phyloP scores from a whole-genome alignment of 139 green algal species.

The Chlorella ohadii region DNA sequence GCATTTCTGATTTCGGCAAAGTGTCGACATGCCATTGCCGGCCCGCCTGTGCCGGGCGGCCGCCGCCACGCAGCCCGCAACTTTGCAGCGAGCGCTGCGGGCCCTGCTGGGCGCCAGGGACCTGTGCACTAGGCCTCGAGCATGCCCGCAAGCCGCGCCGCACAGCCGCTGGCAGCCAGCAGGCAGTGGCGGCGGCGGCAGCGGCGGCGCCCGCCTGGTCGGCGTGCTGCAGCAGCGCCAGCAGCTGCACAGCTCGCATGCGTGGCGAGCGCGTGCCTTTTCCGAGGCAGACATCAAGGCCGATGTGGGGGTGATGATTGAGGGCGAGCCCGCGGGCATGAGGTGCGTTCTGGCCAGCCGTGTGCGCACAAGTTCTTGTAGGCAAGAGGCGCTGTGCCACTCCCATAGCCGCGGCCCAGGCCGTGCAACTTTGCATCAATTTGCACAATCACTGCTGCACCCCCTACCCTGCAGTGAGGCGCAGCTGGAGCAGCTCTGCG shows the following conservation, averaged over 20 bases:
- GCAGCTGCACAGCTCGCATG: neutral
- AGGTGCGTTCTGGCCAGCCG: constrained; percentile 3
- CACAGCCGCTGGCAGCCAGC: neutral
- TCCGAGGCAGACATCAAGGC: constrained; percentile 28
- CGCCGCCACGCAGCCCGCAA: neutral
- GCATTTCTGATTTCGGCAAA: too few species aligned
- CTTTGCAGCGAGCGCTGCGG: neutral
- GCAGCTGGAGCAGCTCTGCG: constrained; percentile 49
- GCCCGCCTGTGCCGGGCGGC: neutral
- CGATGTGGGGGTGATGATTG: constrained; percentile 63
- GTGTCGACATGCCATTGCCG: neutral
- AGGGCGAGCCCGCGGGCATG: constrained; percentile 49
- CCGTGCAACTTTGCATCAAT: too few species aligned
- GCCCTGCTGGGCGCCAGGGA: neutral
- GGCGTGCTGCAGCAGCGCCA: neutral
- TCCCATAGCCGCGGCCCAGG: too few species aligned
- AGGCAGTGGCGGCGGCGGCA: neutral
- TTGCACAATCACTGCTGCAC: neutral
- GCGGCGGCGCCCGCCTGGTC: neutral
- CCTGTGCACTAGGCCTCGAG: neutral
- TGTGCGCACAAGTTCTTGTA: too few species aligned
- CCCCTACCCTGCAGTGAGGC: constrained; percentile 12
- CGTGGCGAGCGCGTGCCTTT: constrained; percentile 15
- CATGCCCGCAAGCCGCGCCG: neutral
- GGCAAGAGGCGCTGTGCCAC: too few species aligned